A percentile compares a stretch with the other conserved stretches of the same genome.
Evolutionary conservation across 768 basidiomycete genomes (phyloP).

Genomic region (Hydnum rufescens): DNA sequence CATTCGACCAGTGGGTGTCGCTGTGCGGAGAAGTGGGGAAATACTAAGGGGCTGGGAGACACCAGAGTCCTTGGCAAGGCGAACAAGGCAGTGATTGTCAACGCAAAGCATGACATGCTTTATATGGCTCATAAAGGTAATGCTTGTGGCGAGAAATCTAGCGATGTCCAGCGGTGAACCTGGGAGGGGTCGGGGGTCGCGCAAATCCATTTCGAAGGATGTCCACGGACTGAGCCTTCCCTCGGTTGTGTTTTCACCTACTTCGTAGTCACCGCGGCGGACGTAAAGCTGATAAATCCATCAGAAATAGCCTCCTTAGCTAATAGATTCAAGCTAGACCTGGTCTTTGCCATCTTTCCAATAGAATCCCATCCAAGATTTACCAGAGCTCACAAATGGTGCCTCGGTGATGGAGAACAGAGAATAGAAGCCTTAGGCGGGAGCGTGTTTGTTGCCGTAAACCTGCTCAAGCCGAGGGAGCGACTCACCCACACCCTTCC

Average conservation of each 20-base stretch:
- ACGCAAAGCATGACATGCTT: conserved; percentile 62
- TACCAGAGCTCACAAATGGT: conserved; percentile 29
- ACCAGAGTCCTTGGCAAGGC: conserved; percentile 42
- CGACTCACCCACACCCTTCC: neutral
- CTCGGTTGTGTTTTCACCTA: conserved; percentile 5
- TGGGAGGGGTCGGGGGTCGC: conserved; percentile 65
- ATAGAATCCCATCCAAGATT: conserved; percentile 84
- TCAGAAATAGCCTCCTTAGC: too few species aligned
- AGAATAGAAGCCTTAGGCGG: conserved; percentile 14
- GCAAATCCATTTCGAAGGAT: conserved; percentile 70
- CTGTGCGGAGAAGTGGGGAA: conserved; percentile 34
- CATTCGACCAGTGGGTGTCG: conserved; percentile 47
- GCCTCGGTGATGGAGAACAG: conserved; percentile 18
- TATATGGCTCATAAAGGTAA: conserved; percentile 81
- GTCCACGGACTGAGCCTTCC: conserved; percentile 41
- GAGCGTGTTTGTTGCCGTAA: too few species aligned
- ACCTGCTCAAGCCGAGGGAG: too few species aligned
- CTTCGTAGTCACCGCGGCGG: conserved; percentile 42
- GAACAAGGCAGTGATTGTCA: conserved; percentile 52
- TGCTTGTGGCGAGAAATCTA: conserved; percentile 72
- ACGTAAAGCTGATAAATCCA: conserved; percentile 42
- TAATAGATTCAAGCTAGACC: too few species aligned
- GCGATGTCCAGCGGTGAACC: conserved; percentile 64
- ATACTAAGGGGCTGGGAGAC: conserved; percentile 30
- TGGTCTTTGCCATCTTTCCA: conserved; percentile 91